These are phyloP conservation scores for Phallus indusiatus DNA, from an alignment of 768 basidiomycete genomes.

Conservation along the genomic window DNA sequence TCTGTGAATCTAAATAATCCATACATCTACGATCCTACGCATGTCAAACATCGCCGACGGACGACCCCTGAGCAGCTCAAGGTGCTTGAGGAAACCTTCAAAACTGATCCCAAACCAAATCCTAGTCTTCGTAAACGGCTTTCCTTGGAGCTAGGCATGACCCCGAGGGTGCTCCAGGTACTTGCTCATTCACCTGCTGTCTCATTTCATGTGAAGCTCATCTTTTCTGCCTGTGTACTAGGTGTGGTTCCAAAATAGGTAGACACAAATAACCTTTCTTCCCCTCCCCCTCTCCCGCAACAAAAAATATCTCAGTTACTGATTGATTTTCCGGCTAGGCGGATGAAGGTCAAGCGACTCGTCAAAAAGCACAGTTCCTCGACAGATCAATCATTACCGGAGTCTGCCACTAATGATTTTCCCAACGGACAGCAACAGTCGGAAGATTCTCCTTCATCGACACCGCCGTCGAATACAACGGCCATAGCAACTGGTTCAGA, in stretches of 20 bases:
- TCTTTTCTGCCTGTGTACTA: conserved; percentile 23
- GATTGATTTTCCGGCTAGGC: conserved; percentile 29
- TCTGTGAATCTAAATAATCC: conserved; percentile 74
- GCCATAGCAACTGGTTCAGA: neutral
- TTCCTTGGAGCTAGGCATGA: conserved; percentile 81
- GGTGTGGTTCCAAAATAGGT: conserved; percentile 93
- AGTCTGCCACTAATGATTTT: neutral
- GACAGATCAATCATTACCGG: neutral
- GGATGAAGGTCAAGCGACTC: conserved; percentile 75
- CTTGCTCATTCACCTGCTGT: neutral
- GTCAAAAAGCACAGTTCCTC: conserved; percentile 35
- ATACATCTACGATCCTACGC: conserved; percentile 82
- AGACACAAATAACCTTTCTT: conserved; percentile 13
- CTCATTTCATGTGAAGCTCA: neutral
- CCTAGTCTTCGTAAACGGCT: conserved; percentile 69
- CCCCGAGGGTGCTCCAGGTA: conserved; percentile 91
- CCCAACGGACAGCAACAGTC: neutral
- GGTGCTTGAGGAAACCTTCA: conserved; percentile 82
- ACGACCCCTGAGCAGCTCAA: conserved; percentile 85
- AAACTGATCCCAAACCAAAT: conserved; percentile 86
- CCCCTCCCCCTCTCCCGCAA: conserved; percentile 7
- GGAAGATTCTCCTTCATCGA: neutral
- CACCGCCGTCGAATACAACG: neutral
- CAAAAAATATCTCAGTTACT: conserved; percentile 4
- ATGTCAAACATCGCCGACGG: conserved; percentile 89